Evolutionary conservation across 306 rosid species (phyloP).

Genomic region (Gastrolobium bilobum): DNA sequence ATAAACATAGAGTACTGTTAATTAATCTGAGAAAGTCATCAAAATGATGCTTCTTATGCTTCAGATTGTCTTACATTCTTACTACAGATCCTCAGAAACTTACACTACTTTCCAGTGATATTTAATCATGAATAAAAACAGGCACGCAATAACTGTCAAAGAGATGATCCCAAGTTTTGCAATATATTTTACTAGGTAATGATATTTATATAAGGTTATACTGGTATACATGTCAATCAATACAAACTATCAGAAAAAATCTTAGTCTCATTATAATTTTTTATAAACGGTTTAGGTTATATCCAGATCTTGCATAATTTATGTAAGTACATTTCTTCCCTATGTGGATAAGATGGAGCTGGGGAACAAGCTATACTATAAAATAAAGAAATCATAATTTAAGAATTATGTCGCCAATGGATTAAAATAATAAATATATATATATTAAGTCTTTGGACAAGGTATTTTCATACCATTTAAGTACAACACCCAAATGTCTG

Average conservation of each 20-base stretch:
- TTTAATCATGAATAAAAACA: neutral
- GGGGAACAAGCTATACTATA: neutral
- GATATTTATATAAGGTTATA: neutral
- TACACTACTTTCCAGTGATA: neutral
- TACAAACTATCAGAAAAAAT: neutral
- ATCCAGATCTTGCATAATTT: neutral
- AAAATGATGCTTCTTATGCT: neutral
- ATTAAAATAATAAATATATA: neutral
- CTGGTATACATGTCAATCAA: neutral
- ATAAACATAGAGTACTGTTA: neutral
- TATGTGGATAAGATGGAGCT: neutral
- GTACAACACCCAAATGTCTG: neutral
- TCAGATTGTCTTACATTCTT: neutral
- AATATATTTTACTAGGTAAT: neutral
- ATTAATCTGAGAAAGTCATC: neutral
- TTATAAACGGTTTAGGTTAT: neutral
- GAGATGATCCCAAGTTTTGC: neutral
- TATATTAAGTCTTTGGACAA: neutral
- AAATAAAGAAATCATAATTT: neutral
- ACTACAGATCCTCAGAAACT: neutral
- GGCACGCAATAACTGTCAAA: neutral
- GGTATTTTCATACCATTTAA: neutral
- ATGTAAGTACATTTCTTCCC: neutral
- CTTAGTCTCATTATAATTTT: neutral
- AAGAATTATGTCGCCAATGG: neutral